Conservation (phyloP, 305 asterid genomes). For the Rubia tinctorum region DNA sequence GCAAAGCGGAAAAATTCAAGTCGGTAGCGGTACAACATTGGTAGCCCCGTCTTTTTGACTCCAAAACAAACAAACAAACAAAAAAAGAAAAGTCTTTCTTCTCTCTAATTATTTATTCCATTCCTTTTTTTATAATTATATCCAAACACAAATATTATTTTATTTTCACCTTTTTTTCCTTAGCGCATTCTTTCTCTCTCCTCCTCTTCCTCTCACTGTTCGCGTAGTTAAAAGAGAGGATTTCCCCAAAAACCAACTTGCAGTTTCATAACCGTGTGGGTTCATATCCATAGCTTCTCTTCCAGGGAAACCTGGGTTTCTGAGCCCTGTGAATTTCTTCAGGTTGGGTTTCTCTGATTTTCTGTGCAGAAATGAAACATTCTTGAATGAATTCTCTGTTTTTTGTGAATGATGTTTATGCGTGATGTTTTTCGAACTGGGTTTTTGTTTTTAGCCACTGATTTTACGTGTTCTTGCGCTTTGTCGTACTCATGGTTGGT, state of each 20-base stretch:
- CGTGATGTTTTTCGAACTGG: neutral
- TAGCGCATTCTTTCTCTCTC: constrained; percentile 25
- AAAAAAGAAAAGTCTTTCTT: constrained; percentile 20
- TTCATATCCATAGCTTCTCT: too few relatives aligned
- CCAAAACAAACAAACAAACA: constrained; percentile 14
- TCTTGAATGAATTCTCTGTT: too few relatives aligned
- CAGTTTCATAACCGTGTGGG: neutral
- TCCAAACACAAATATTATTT: neutral
- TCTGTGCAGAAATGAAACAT: neutral
- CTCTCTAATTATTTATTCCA: neutral
- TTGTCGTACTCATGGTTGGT: neutral
- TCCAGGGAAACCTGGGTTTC: constrained; percentile 16
- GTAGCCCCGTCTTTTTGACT: constrained; percentile 23
- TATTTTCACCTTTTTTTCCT: constrained; percentile 3
- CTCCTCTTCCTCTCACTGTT: constrained; percentile 30
- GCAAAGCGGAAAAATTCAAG: neutral
- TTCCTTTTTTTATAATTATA: too few relatives aligned
- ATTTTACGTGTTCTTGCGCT: neutral
- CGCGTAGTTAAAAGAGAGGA: constrained; percentile 21
- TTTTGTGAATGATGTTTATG: neutral
- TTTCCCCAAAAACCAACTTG: constrained; percentile 16
- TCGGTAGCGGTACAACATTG: constrained; percentile 11
- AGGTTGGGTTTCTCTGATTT: constrained; percentile 16
- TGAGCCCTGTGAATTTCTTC: neutral
- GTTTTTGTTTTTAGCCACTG: neutral